These are phyloP conservation scores for Talaromyces sp. DNA, from an alignment of 2,329 filamentous ascomycete species.

Conservation along the genomic window DNA sequence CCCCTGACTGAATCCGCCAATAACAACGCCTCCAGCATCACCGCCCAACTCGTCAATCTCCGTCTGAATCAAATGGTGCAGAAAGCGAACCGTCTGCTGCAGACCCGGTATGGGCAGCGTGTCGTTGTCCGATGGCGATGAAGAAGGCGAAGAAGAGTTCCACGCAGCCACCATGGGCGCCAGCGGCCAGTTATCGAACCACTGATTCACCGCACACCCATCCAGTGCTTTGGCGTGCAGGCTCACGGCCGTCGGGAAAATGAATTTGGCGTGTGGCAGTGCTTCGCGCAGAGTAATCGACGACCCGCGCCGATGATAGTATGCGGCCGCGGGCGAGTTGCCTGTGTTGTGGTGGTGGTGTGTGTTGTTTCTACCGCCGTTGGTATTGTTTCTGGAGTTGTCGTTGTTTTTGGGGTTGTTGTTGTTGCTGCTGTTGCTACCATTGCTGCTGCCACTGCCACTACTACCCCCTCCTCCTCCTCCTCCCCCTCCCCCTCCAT, in stretches of 20 bases:
- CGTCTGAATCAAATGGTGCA: constrained; percentile 31
- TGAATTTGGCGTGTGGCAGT: constrained; percentile 43
- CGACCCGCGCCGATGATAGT: not conserved
- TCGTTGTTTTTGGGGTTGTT: not conserved
- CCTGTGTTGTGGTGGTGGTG: not conserved
- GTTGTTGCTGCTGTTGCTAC: not conserved
- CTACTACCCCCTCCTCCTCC: not conserved
- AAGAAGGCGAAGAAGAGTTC: not conserved
- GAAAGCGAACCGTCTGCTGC: constrained; percentile 32
- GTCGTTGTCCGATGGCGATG: not conserved
- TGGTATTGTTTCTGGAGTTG: not conserved
- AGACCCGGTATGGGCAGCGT: constrained; percentile 13
- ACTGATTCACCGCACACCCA: constrained; percentile 37
- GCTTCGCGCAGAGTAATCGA: constrained; percentile 23
- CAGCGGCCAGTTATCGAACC: constrained; percentile 41
- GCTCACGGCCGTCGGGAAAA: constrained; percentile 48
- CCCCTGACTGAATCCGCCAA: constrained; percentile 53
- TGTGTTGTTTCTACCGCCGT: not conserved
- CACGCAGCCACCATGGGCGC: not conserved
- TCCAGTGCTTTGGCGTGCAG: constrained; percentile 37
- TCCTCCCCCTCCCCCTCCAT: not conserved
- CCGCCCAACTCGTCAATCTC: constrained; percentile 37
- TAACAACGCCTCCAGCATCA: constrained; percentile 36
- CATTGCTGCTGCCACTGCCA: not conserved
- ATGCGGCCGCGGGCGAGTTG: not conserved